These are phyloP conservation scores for Nitzschia sp. DNA, from an alignment of 108 stramenopile genomes.

Conservation along the genomic window DNA sequence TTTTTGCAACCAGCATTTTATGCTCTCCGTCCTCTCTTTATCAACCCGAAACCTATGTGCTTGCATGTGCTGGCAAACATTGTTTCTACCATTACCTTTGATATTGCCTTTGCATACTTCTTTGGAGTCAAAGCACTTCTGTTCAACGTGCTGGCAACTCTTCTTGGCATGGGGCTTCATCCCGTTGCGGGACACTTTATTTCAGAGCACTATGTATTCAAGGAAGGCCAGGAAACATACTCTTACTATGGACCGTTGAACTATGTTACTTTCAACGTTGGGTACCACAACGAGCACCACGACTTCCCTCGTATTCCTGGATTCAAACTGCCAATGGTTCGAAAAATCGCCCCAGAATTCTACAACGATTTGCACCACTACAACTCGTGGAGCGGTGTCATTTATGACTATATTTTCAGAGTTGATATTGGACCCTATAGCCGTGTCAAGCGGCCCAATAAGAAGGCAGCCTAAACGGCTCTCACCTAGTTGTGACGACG, in stretches of 20 bases:
- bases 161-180: slow-evolving; percentile 89
- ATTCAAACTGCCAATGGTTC: slow-evolving; percentile 75
- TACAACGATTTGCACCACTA: slow-evolving; percentile 87
- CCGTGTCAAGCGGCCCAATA: slow-evolving; percentile 71
- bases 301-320: slow-evolving; percentile 91
- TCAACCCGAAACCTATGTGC: slow-evolving; percentile 77
- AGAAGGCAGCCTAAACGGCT: slow-evolving; percentile 4
- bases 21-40: slow-evolving; percentile 81
- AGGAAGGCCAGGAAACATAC: slow-evolving; percentile 81
- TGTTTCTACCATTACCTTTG: slow-evolving; percentile 54
- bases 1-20: slow-evolving; percentile 88
- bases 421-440: slow-evolving; percentile 76
- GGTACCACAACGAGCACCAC: slow-evolving; percentile 98
- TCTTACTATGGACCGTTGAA: slow-evolving; percentile 95
- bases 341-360: slow-evolving; percentile 82
- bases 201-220: slow-evolving; percentile 91
- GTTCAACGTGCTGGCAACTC: slow-evolving; percentile 79
- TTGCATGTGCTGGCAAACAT: slow-evolving; percentile 68
- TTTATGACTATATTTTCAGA: slow-evolving; percentile 85
- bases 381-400: slow-evolving; percentile 79
- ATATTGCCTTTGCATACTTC: slow-evolving; percentile 53
- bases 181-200: slow-evolving; percentile 97
- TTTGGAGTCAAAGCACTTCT: slow-evolving; percentile 69
- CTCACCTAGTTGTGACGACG: too few relatives aligned
- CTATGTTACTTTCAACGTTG: slow-evolving; percentile 89